These are phyloP conservation scores for Xylariaceae sp. DNA, from an alignment of 2,329 filamentous ascomycete genomes.

Conservation along the genomic window DNA sequence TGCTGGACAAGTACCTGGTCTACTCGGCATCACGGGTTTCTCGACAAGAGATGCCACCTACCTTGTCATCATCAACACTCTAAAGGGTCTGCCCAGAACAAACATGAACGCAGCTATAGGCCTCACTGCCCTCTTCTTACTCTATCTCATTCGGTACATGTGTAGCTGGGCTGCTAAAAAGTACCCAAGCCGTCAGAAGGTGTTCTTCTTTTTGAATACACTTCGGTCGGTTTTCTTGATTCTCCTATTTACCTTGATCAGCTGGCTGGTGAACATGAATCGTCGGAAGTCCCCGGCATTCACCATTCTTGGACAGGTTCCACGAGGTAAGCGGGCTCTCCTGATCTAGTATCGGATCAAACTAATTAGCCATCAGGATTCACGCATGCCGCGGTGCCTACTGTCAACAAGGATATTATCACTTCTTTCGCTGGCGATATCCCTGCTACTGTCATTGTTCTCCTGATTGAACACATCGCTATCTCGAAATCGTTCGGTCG, in stretches of 20 bases:
- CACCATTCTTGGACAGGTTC: conserved; percentile 69
- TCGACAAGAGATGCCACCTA: conserved; percentile 76
- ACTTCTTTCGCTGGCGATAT: conserved; percentile 64
- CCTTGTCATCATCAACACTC: conserved; percentile 72
- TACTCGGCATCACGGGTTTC: conserved; percentile 75
- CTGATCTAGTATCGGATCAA: conserved; percentile 8
- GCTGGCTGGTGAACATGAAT: conserved; percentile 74
- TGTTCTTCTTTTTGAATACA: conserved; percentile 87
- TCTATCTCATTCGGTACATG: conserved; percentile 67
- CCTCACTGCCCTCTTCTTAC: conserved; percentile 69
- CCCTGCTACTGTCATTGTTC: conserved; percentile 84
- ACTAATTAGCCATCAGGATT: conserved; percentile 55
- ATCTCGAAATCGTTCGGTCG: conserved; percentile 96
- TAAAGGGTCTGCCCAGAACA: conserved; percentile 63
- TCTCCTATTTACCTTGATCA: conserved; percentile 84
- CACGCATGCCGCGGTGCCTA: conserved; percentile 68
- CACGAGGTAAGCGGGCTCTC: conserved; percentile 52
- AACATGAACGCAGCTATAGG: conserved; percentile 83
- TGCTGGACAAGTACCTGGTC: conserved; percentile 71
- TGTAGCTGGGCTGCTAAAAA: conserved; percentile 65
- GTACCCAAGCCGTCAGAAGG: conserved; percentile 62
- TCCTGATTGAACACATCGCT: conserved; percentile 93
- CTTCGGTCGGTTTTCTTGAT: conserved; percentile 89
- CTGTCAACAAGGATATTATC: conserved; percentile 61
- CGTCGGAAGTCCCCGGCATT: conserved; percentile 61